Base-by-base conservation (phyloP, 108 stramenopile species). In the Skeletonema marinoi region DNA sequence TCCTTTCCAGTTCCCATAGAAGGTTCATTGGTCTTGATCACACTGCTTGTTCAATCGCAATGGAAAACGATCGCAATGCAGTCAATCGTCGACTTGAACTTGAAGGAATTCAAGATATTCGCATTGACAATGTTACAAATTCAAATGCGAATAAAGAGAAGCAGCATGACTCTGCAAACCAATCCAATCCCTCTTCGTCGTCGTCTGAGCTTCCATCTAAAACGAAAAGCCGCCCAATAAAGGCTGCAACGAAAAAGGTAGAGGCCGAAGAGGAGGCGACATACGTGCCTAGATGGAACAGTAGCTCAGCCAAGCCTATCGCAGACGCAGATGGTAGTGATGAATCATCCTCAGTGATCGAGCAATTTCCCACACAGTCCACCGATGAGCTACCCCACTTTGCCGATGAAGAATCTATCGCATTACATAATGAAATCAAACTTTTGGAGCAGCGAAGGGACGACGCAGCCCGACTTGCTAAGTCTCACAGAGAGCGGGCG, bases 401-500 rank as follows among this genome's bases (percentile, higher is more conserved):
- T 51, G 65, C 82, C 61, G 82, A 83, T 56, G 82, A 83, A 48
- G 77, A 78, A 35, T 78, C 77, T 1, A 73, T 68, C 54, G 77
- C 77, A 31, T 36, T 83, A 21, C 66, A 78, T 32, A 73, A 58
- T 39, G 77, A 83, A 78, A 83, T 83, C 31, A 78, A 78, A 36
- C 66, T 74, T 7, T 59, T 83, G 25, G 82, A 83, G 50, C 66
- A 64, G 38, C 77, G 62, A 21, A 38, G 71, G 58, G 82, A 83
- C 63, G 73, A 78, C 10, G 73, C 82, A 54, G 59, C 72, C 9
- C 60, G 65, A n/a, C 54, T 66, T 35, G 50, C 67, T 46, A 51
- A 65, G 30, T 66, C 72, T 42, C 74, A 93, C 60, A 64, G 65
- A 50, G 93, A 94, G 59, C 90, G 96, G 2, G 71, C 90, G 35